Evolutionary conservation across 371 early-diverging fungal genomes (phyloP).

Genomic region (Zancudomyces culisetae): DNA sequence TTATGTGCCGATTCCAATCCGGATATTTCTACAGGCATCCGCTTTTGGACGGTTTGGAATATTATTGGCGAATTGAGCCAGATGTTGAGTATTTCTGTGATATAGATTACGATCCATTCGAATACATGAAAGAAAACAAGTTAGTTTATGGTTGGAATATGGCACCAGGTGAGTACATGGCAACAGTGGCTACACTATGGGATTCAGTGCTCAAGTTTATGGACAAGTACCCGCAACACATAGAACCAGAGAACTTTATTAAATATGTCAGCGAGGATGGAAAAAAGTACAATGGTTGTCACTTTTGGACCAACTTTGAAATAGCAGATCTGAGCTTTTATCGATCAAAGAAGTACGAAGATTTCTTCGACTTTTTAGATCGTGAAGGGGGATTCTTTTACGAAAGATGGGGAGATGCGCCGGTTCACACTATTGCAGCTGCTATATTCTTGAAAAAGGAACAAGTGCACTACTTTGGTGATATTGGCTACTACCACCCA

Average conservation of each 20-base stretch:
- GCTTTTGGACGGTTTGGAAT: slow-evolving; percentile 56
- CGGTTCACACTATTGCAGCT: slow-evolving; percentile 79
- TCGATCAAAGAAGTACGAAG: slow-evolving; percentile 40
- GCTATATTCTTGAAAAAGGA: slow-evolving; percentile 52
- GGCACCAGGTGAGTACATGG: slow-evolving; percentile 46
- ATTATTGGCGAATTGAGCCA: slow-evolving; percentile 96
- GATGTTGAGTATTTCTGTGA: slow-evolving; percentile 68
- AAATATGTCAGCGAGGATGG: slow-evolving; percentile 19
- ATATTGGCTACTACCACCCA: slow-evolving; percentile 57
- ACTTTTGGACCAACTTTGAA: slow-evolving; percentile 96
- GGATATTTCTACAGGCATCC: slow-evolving; percentile 80
- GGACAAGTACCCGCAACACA: slow-evolving; percentile 23
- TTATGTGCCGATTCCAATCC: slow-evolving; percentile 87
- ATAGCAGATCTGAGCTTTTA: slow-evolving; percentile 73
- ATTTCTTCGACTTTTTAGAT: slow-evolving; percentile 71
- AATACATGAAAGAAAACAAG: slow-evolving; percentile 58
- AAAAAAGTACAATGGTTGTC: slow-evolving; percentile 46
- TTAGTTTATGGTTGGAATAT: slow-evolving; percentile 76
- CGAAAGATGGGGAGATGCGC: slow-evolving; percentile 94
- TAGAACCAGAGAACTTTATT: slow-evolving; percentile 14
- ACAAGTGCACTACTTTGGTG: slow-evolving; percentile 76
- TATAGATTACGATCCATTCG: slow-evolving; percentile 78
- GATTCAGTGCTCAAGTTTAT: slow-evolving; percentile 34
- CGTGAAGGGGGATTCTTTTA: slow-evolving; percentile 80
- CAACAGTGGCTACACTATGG: slow-evolving; percentile 73